phyloP scores from a whole-genome alignment of 768 basidiomycete species.

The Lentinula raphanica region DNA sequence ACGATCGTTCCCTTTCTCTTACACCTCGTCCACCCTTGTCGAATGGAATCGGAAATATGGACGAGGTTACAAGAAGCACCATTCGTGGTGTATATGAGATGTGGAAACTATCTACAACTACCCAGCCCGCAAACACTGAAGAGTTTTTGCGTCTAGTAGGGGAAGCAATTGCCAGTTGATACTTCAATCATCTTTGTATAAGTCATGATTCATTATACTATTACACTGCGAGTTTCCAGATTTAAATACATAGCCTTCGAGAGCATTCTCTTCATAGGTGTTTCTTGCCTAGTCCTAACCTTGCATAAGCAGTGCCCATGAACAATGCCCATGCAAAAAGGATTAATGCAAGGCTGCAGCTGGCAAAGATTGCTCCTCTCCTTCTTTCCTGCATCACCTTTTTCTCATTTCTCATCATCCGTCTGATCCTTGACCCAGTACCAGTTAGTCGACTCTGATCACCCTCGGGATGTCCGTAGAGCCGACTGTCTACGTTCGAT shows the following conservation, averaged over 20 bases:
- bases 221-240: neutral
- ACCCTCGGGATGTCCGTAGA: neutral
- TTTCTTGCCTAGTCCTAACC: conserved; percentile 30
- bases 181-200: too few species aligned
- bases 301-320: conserved; percentile 54
- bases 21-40: neutral
- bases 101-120: conserved; percentile 30
- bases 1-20: conserved; percentile 13
- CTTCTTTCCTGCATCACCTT: conserved; percentile 26
- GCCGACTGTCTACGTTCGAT: conserved; percentile 7
- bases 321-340: conserved; percentile 59
- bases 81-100: conserved; percentile 54
- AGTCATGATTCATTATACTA: neutral
- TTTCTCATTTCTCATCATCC: conserved; percentile 12
- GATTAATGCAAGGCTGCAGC: conserved; percentile 37
- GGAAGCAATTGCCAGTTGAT: neutral
- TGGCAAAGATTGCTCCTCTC: conserved; percentile 48
- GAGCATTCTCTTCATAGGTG: neutral
- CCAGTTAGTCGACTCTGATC: conserved; percentile 18
- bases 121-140: neutral
- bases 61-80: conserved; percentile 43
- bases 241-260: neutral
- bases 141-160: neutral
- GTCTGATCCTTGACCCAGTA: conserved; percentile 16
- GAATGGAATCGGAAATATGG: conserved; percentile 15